These are phyloP conservation scores for Dichotomopilus funicola DNA, from an alignment of 2,329 filamentous ascomycete species.

Conservation along the genomic window DNA sequence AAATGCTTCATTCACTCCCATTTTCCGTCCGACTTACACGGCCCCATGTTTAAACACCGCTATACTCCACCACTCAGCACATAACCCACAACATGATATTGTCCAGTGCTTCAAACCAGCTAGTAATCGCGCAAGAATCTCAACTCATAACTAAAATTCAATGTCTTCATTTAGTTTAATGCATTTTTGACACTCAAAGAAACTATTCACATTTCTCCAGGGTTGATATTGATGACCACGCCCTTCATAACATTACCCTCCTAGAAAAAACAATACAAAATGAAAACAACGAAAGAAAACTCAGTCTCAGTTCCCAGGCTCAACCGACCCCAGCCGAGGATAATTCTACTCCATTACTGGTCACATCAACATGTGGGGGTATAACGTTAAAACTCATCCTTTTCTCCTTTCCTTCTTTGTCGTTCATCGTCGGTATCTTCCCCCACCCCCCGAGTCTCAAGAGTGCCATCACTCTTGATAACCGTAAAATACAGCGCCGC, in stretches of 20 bases:
- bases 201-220: not conserved
- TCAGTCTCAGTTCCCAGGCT: too few relatives aligned
- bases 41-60: too few relatives aligned
- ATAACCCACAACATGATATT: not conserved
- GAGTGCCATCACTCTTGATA: not conserved
- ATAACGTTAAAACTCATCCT: not conserved
- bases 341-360: not conserved
- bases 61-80: too few relatives aligned
- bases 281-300: not conserved
- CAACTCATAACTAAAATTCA: too few relatives aligned
- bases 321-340: not conserved
- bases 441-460: not conserved
- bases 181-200: not conserved
- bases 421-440: not conserved
- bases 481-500: not conserved
- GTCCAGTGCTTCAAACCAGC: not conserved
- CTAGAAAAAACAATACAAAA: not conserved
- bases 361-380: not conserved
- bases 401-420: not conserved
- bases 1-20: too few relatives aligned
- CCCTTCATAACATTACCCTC: not conserved
- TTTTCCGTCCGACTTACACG: too few relatives aligned
- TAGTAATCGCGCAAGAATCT: not conserved
- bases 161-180: not conserved
- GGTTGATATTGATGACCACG: not conserved